Evolutionary conservation across 1,139 yeast species (phyloP).

Genomic region (Geotrichum klebahnii): DNA sequence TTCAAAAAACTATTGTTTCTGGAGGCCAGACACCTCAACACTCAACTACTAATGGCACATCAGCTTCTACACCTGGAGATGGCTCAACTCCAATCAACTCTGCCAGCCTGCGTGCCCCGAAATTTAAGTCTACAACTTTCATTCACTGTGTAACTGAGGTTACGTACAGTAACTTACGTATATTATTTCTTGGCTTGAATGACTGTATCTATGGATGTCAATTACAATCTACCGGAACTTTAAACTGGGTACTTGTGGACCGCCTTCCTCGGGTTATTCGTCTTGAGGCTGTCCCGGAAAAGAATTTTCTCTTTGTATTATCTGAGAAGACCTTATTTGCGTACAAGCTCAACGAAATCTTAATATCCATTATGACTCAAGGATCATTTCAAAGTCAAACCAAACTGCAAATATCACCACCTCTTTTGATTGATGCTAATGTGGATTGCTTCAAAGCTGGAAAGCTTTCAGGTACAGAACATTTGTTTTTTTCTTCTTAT

Average conservation of each 20-base stretch:
- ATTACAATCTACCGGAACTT: slow-evolving; percentile 1
- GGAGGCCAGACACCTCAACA: neutral
- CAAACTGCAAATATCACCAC: slow-evolving; percentile 10
- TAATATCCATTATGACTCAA: slow-evolving; percentile 4
- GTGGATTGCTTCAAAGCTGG: slow-evolving; percentile 22
- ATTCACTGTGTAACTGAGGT: slow-evolving; percentile 18
- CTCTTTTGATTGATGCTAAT: slow-evolving; percentile 4
- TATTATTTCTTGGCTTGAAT: slow-evolving; percentile 17
- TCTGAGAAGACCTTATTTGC: neutral
- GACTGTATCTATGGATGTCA: slow-evolving; percentile 15
- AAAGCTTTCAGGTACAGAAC: slow-evolving; percentile 5
- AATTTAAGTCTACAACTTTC: neutral
- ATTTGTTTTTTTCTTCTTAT: slow-evolving; percentile 15
- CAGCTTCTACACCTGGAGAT: neutral
- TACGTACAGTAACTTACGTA: neutral
- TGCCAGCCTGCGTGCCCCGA: too few species aligned
- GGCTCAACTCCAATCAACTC: too few species aligned
- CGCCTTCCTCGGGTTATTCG: slow-evolving; percentile 11
- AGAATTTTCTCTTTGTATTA: neutral
- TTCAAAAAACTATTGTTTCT: slow-evolving; percentile 4
- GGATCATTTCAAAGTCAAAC: slow-evolving; percentile 10
- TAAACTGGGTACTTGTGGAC: slow-evolving; percentile 14
- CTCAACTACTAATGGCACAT: neutral
- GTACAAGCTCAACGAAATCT: slow-evolving; percentile 17
- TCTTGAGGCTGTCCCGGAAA: slow-evolving; percentile 13